These are phyloP conservation scores for barrel medic (Medicago truncatula) DNA, from an alignment of 306 rosid genomes.

Conservation along the genomic window MtrunA17r5.0-ANR NC_053043.1:33535501-33536000, in stretches of 20 bases:
- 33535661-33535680: not conserved
- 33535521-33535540: slow-evolving; percentile 79
- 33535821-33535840: slow-evolving; percentile 33
- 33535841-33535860: slow-evolving; percentile 28
- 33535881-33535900: too few species aligned
- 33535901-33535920: too few species aligned
- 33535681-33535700: not conserved
- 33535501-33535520: slow-evolving; percentile 80
- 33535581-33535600: not conserved
- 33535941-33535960: too few species aligned
- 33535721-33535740: slow-evolving; percentile 79
- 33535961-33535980: too few species aligned
- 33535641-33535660: slow-evolving; percentile 2
- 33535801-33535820: slow-evolving; percentile 57
- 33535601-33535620: slow-evolving; percentile 10
- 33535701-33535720: slow-evolving; percentile 65
- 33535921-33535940: too few species aligned
- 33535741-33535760: slow-evolving; percentile 67
- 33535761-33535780: slow-evolving; percentile 71
- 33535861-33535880: not conserved
- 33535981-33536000: too few species aligned
- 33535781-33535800: slow-evolving; percentile 69
- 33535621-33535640: not conserved
- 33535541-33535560: slow-evolving; percentile 45
- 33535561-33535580: slow-evolving; percentile 4